Evolutionary conservation across 2,329 filamentous ascomycete genomes (phyloP), one percentile per base, ranked within the genome.

Genomic region (Aspergillus puulaauensis): DNA sequence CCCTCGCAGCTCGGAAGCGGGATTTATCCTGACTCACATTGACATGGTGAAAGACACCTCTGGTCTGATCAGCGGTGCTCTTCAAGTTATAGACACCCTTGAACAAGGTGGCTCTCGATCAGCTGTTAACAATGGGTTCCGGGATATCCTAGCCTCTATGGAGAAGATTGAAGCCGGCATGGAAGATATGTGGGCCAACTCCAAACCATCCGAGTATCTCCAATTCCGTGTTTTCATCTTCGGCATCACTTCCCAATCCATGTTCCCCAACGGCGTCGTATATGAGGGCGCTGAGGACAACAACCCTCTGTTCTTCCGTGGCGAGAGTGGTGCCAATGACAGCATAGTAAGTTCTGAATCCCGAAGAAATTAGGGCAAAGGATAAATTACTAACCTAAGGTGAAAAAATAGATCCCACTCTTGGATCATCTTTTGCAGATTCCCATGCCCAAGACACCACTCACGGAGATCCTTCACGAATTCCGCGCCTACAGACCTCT

Each of bases 221-320:
- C 89, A 85, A 65, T 97, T 96, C 84, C 89, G 93, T 41, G 96
- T 93, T 11, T 97, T 97, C 80, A 97, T 97, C 78, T 96, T 96
- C 70, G 93, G 93, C 66, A 96, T 97, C 75, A 96, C 91, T 1
- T 89, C 86, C 48, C 93, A 97, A 76, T 88, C 86, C 68, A 96
- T 97, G 92, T 97, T 97, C 75, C 93, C 93, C 8, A 81, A 93
- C 62, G 93, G 93, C 8, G 93, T 97, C 7, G 77, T 96, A 47
- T 97, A 97, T 73, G 89, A 96, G 72, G 92, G 91, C 8, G 84
- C 93, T 60, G 88, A 88, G 63, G 86, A 89, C 59, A 72, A 76
- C 63, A 80, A 90, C 70, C 89, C 90, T 4, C 78, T 91, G 73
- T 88, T 84, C 56, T 97, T 97, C 83, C 88, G 93, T 33, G 93